Evolutionary conservation across 345 rosid genomes (phyloP).

Genomic region (Lepidium didymum): DNA sequence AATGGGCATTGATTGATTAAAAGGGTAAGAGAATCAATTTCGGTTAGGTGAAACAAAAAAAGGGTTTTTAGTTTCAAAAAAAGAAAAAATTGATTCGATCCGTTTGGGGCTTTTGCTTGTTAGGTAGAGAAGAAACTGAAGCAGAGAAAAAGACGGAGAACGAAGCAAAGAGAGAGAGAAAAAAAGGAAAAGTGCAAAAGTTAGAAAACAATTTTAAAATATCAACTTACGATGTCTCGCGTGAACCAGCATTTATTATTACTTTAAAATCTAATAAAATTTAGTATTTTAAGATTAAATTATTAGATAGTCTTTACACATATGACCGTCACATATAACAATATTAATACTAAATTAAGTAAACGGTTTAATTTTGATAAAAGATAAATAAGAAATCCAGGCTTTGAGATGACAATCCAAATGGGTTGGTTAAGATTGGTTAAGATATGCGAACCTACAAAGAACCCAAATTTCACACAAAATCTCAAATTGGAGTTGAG

Average conservation of each 20-base stretch:
- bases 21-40: not conserved
- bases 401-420: too few species aligned
- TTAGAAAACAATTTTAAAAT: not conserved
- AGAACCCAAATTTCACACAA: too few species aligned
- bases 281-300: not conserved
- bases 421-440: too few species aligned
- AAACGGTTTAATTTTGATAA: too few species aligned
- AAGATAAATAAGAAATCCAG: too few species aligned
- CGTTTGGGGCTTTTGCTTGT: conserved; percentile 30
- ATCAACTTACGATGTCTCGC: conserved; percentile 3
- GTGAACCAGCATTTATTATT: not conserved
- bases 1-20: not conserved
- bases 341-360: not conserved
- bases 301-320: not conserved
- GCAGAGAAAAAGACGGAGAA: conserved; percentile 29
- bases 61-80: not conserved
- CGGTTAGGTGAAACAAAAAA: conserved; percentile 4
- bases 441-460: too few species aligned
- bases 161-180: not conserved
- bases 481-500: too few species aligned
- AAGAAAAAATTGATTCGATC: conserved; percentile 20
- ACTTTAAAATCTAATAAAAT: too few species aligned
- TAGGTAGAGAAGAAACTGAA: conserved; percentile 26
- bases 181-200: not conserved
- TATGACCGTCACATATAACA: not conserved